phyloP scores from a whole-genome alignment of 306 rosid species.

The Pyrus pyrifolia region DNA sequence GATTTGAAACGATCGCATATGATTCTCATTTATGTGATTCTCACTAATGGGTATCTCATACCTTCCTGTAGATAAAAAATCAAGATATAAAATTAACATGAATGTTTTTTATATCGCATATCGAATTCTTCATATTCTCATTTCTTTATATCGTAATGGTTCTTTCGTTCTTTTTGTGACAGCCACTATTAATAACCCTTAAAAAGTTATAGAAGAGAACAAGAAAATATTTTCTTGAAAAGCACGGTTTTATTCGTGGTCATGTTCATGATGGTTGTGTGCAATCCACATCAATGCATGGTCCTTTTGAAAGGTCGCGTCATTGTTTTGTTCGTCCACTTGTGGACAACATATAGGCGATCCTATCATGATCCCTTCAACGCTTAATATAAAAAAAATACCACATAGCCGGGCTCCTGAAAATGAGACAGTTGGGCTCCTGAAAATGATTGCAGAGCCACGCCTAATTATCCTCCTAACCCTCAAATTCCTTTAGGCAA shows the following conservation, averaged over 20 bases:
- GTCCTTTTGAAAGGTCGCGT: conserved; percentile 9
- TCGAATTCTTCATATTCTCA: not conserved
- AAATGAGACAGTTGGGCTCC: too few relatives aligned
- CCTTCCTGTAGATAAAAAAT: too few relatives aligned
- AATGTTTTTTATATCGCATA: not conserved
- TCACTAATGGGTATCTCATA: too few relatives aligned
- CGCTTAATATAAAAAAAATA: too few relatives aligned
- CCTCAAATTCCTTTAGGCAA: too few relatives aligned
- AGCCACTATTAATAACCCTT: not conserved
- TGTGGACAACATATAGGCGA: not conserved
- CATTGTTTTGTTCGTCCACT: not conserved
- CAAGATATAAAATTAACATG: not conserved
- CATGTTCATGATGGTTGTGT: not conserved
- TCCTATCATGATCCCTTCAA: too few relatives aligned
- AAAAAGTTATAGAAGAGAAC: not conserved
- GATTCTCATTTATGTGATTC: too few relatives aligned
- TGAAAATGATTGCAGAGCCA: too few relatives aligned
- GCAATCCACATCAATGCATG: not conserved
- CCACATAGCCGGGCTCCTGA: too few relatives aligned
- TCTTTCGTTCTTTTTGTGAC: not conserved
- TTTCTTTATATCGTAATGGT: not conserved
- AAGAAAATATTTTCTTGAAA: not conserved
- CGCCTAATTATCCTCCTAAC: too few relatives aligned
- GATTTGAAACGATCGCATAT: too few relatives aligned
- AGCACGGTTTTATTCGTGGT: not conserved